These are phyloP conservation scores for Metroxylon sagu DNA, from an alignment of 176 grass and related monocot species.

Conservation along the genomic window DNA sequence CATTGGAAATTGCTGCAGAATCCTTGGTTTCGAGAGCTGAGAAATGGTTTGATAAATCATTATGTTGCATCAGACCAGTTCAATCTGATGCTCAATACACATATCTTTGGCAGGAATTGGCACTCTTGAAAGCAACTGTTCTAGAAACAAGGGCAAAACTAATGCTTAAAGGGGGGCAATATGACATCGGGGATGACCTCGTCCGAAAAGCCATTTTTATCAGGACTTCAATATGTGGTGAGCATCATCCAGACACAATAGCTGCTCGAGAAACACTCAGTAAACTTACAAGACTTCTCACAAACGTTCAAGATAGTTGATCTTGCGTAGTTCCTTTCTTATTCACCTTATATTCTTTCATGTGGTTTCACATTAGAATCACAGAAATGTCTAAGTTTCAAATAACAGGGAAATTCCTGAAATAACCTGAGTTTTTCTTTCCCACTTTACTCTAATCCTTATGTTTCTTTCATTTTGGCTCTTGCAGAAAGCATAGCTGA, in stretches of 20 bases:
- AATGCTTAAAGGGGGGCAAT: conserved; percentile 86
- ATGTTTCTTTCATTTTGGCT: too few species aligned
- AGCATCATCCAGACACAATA: conserved; percentile 84
- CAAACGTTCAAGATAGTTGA: conserved; percentile 92
- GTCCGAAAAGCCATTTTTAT: conserved; percentile 95
- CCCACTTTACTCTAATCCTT: not conserved
- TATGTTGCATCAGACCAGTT: conserved; percentile 45
- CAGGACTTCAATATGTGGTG: conserved; percentile 80
- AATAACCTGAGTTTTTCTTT: not conserved
- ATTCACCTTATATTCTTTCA: conserved; percentile 10
- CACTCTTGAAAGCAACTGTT: conserved; percentile 80
- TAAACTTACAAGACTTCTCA: conserved; percentile 97
- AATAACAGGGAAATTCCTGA: conserved; percentile 9
- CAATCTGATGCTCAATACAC: conserved; percentile 45
- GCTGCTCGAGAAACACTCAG: conserved; percentile 81
- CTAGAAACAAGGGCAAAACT: conserved; percentile 83
- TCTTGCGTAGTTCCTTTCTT: conserved; percentile 2
- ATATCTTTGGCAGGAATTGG: conserved; percentile 86
- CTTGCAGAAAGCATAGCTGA: too few species aligned
- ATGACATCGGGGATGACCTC: conserved; percentile 81
- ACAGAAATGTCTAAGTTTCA: conserved; percentile 12
- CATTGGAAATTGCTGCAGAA: conserved; percentile 66
- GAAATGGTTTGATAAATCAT: conserved; percentile 58
- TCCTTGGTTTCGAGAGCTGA: conserved; percentile 64
- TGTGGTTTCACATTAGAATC: conserved; percentile 15